Evolutionary conservation across 2,329 filamentous ascomycete genomes (phyloP).

Genomic region (Arthroderma sp.): DNA sequence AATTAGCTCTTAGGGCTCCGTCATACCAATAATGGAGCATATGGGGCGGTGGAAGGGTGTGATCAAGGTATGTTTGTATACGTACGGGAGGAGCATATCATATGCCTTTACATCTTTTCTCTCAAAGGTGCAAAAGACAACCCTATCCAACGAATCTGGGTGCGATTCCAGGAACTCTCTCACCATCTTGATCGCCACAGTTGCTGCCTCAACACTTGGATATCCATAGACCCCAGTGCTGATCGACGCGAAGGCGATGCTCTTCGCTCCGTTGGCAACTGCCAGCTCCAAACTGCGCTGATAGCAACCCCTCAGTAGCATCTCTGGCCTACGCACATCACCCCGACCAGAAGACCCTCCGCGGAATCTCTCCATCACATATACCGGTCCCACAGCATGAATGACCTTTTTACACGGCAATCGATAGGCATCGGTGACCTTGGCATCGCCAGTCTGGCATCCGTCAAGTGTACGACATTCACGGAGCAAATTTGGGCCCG

Average conservation of each 20-base stretch:
- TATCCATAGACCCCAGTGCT: conserved; percentile 89
- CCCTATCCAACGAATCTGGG: conserved; percentile 47
- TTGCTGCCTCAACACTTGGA: conserved; percentile 59
- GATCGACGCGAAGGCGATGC: conserved; percentile 69
- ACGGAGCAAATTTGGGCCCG: conserved; percentile 53
- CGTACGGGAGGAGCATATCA: conserved; percentile 59
- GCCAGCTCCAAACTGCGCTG: conserved; percentile 59
- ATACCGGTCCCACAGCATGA: conserved; percentile 82
- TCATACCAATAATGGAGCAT: not conserved
- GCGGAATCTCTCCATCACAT: conserved; percentile 33
- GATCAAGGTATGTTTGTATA: conserved; percentile 16
- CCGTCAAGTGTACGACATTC: conserved; percentile 64
- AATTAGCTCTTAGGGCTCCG: not conserved
- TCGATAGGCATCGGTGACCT: conserved; percentile 66
- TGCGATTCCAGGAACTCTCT: conserved; percentile 40
- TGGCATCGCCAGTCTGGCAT: conserved; percentile 66
- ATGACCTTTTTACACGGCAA: conserved; percentile 71
- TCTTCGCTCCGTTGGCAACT: conserved; percentile 51
- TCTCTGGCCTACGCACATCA: conserved; percentile 17
- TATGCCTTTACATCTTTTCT: conserved; percentile 67
- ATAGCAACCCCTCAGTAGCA: conserved; percentile 54
- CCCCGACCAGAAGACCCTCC: conserved; percentile 24
- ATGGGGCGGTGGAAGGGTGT: not conserved
- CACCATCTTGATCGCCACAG: conserved; percentile 54
- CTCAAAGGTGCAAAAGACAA: conserved; percentile 79